Evolutionary conservation across 1,284 basidiomycete species (phyloP).

Genomic region (Pseudozyma flocculosa): DNA sequence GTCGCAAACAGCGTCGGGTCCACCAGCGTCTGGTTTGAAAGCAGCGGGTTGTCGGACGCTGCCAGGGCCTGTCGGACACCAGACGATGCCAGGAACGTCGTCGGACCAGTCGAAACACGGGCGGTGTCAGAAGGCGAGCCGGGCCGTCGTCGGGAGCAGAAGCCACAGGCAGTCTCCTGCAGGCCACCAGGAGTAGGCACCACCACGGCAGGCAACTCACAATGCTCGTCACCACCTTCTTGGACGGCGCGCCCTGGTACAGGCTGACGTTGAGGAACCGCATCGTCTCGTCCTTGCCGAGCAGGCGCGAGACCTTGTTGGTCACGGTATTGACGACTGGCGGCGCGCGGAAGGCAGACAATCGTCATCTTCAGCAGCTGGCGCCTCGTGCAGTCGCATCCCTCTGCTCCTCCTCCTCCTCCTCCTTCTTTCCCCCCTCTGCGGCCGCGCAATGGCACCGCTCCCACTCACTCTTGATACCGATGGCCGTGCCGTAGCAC

Average conservation of each 20-base stretch:
- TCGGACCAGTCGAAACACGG: too few species aligned
- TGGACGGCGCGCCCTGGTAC: conserved; percentile 90
- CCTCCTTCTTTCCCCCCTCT: too few species aligned
- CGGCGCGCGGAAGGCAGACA: background rate
- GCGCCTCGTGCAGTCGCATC: too few species aligned
- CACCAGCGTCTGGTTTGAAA: conserved; percentile 67
- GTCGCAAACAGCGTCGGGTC: conserved; percentile 94
- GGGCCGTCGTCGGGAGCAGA: too few species aligned
- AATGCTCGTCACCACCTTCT: conserved; percentile 78
- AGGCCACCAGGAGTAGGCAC: too few species aligned
- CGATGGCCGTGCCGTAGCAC: conserved; percentile 86
- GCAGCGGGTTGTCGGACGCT: conserved; percentile 89
- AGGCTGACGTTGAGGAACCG: conserved; percentile 84
- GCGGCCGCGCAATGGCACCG: too few species aligned
- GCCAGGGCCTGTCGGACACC: conserved; percentile 74
- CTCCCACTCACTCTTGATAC: conserved; percentile 81
- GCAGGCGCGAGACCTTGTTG: conserved; percentile 82
- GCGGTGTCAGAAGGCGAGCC: too few species aligned
- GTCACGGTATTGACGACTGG: conserved; percentile 90
- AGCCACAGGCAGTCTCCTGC: too few species aligned
- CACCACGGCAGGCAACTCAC: conserved; percentile 65
- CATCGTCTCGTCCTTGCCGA: conserved; percentile 92
- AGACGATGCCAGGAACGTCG: background rate
- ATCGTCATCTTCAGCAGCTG: too few species aligned
- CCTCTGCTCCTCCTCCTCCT: too few species aligned